Evolutionary conservation across 768 basidiomycete species (phyloP), one percentile per base, ranked within the genome.

Genomic region (Lactifluus rugatus): DNA sequence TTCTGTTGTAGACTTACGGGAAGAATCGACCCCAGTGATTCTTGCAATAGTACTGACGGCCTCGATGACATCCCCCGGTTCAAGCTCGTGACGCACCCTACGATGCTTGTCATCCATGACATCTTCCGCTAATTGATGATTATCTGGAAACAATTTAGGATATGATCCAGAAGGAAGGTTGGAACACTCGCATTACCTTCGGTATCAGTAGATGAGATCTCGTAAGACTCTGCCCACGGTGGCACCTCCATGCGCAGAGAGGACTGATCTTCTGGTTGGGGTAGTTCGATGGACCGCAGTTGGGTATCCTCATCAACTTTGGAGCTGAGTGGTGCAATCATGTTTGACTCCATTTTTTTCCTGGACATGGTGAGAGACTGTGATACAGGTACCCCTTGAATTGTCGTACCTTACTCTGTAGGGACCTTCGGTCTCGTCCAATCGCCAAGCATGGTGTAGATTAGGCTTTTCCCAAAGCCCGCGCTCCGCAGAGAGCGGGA

Each of bases 351-450:
- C 61, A 93, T 67, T 68, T 88, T 89, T 69, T 87, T 89, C 64
- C 90, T 93, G 50, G 1, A 57, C 3, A 54, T 45, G 25, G 25
- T 52, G 56, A 48, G 34, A 50, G 21, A 37, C 6, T 14, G 59
- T 28, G 42, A 21, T 7, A 47, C 21, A 3, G 23, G 23, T 25
- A 13, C 17, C 2, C 17, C 11, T 11, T 9, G 26, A 36, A 21
- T 23, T 23, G 9, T 62, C 77, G 28, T 65, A 91, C 92, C 93
- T 76, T 53, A 89, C 87, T 48, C 93, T 81, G 64, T 89, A 79
- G 1, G 92, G 93, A 1, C 93, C 93, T 66, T 96, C 93, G 2
- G 92, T 93, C 65, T 94, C 93, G 61, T 95, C 93, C 46, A 95
- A 70, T 32, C 85, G 74, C 93, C 93, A 95, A 11, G 78, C 64